Percentiles rank a stretch among this genome's conserved stretches.
Evolutionary conservation across 306 rosid genomes (phyloP).

Genomic region (cucumber (Cucumis sativus)): Cucumber_9930_V3 NC_026656.2:21312501-21313000

Average conservation of each 20-base stretch:
- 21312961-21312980: not conserved
- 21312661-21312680: too few relatives aligned
- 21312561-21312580: slow-evolving; percentile 99
- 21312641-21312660: not conserved
- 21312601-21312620: not conserved
- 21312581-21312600: slow-evolving; percentile 28
- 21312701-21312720: not conserved
- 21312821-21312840: slow-evolving; percentile 93
- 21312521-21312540: slow-evolving; percentile 80
- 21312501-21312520: slow-evolving; percentile 84
- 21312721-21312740: not conserved
- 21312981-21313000: not conserved
- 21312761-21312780: slow-evolving; percentile 74
- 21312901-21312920: slow-evolving; percentile 88
- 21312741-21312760: not conserved
- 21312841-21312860: slow-evolving; percentile 92
- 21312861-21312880: slow-evolving; percentile 99
- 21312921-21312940: not conserved
- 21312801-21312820: slow-evolving; percentile 69
- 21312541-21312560: slow-evolving; percentile 84
- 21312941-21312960: not conserved
- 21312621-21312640: not conserved
- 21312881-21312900: slow-evolving; percentile 88
- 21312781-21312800: slow-evolving; percentile 93
- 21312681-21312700: too few relatives aligned